phyloP scores from a whole-genome alignment of 306 rosid species.

The Luffa aegyptiaca region DNA sequence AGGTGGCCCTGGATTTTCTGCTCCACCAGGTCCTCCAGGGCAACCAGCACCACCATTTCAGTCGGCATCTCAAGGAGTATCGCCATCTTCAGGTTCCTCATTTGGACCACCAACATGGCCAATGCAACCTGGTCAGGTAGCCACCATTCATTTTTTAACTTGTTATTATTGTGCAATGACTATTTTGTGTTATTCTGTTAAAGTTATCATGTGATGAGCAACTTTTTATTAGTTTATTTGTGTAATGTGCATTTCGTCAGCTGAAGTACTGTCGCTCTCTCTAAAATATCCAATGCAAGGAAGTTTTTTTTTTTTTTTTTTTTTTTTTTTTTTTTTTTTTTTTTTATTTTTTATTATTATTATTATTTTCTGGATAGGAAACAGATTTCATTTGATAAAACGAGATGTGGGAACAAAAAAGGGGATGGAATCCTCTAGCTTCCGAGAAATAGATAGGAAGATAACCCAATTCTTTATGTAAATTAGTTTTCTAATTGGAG shows the following conservation, averaged over 20 bases:
- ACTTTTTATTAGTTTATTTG: neutral
- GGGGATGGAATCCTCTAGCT: neutral
- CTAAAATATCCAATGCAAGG: neutral
- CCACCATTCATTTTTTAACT: neutral
- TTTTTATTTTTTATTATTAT: too few relatives aligned
- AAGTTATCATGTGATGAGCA: neutral
- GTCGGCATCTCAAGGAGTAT: conserved; percentile 37
- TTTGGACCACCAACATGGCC: conserved; percentile 68
- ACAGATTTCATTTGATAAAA: neutral
- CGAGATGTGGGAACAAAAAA: neutral
- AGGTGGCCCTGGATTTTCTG: conserved; percentile 13
- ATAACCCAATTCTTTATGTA: neutral
- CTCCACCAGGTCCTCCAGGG: conserved; percentile 41
- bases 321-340: too few relatives aligned
- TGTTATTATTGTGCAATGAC: neutral
- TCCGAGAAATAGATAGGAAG: neutral
- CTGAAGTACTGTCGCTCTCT: neutral
- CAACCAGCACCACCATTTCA: conserved; percentile 58
- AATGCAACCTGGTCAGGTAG: conserved; percentile 72
- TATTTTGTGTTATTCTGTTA: neutral
- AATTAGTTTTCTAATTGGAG: neutral
- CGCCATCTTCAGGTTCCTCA: conserved; percentile 44
- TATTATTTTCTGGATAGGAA: neutral
- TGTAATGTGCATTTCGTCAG: neutral
- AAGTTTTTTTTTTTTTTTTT: neutral